Evolutionary conservation across 805 yeast species (phyloP), one percentile per base, ranked within the genome.

Genomic region (Millerozyma acaciae): DNA sequence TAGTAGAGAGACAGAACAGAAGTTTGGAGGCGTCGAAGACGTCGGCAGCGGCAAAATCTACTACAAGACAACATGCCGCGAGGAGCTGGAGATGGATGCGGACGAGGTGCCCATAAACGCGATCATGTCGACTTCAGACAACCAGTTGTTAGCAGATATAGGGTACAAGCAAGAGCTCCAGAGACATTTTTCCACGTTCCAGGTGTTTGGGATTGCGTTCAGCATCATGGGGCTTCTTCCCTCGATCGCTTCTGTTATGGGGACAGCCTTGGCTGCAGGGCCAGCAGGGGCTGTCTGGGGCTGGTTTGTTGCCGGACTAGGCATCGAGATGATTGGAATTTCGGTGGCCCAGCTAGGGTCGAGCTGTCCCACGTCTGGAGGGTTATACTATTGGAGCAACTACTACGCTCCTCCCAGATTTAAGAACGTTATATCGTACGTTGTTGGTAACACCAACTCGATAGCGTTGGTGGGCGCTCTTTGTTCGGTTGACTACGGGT

Each of bases 201-300:
- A 57, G 37, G 61, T 55, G 18, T 57, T 58, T 37, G 65, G 62
- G 2, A 55, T 57, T 22, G 62, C 65, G 2, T 58, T 56, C 28
- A 50, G 59, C 16, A 58, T 57, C 31, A 58, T 58, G 65, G 63
- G 62, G 6, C 39, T 58, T 21, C 46, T 58, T 14, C 64, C 64
- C 5, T 47, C 55, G 20, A 51, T 56, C 8, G 52, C 61, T 1
- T 50, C 58, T 6, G 48, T 48, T 16, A 32, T 51, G 14, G 51
- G 48, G 8, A 39, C 40, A 5, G 60, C 54, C 3, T 42, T 57
- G 15, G 31, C 46, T 22, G 56, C 54, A 2, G 63, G 63, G 2
- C 59, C 60, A 6, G 59, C 50, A 4, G 62, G 61, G 7, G 45
- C 48, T 7, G 34, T 57, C 13, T 56, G 59, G 60, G 61, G 60